These are phyloP conservation scores for Curvularia sp. DNA, from an alignment of 2,329 filamentous ascomycete species.

Conservation along the genomic window DNA sequence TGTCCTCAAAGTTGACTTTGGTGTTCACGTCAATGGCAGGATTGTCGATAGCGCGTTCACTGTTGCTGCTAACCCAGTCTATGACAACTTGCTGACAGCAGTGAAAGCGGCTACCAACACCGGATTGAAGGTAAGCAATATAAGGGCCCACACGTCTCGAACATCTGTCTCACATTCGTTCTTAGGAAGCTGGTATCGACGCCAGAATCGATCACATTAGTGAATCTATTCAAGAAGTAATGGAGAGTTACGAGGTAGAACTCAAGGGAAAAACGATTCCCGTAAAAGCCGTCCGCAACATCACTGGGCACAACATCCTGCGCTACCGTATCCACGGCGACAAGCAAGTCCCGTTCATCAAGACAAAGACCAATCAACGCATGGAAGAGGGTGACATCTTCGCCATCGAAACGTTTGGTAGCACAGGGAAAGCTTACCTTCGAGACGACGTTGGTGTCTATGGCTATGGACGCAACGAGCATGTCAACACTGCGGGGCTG, in stretches of 20 bases:
- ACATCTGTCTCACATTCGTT: conserved; percentile 11
- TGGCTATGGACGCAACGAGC: conserved; percentile 72
- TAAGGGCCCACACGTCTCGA: not conserved
- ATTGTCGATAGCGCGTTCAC: conserved; percentile 78
- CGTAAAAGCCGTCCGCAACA: conserved; percentile 82
- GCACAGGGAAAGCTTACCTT: conserved; percentile 85
- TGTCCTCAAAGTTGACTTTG: conserved; percentile 77
- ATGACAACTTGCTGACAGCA: conserved; percentile 70
- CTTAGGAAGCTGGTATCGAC: conserved; percentile 84
- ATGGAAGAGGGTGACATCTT: conserved; percentile 98
- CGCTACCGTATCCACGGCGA: conserved; percentile 90
- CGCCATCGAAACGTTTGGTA: conserved; percentile 95
- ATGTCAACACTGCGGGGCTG: conserved; percentile 74
- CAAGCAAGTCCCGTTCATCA: conserved; percentile 92
- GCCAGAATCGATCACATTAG: conserved; percentile 85
- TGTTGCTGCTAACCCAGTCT: conserved; percentile 69
- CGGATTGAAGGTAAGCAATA: conserved; percentile 70
- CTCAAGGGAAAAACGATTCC: conserved; percentile 77
- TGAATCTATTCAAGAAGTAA: conserved; percentile 83
- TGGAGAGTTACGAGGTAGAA: conserved; percentile 90
- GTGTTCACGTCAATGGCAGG: conserved; percentile 72
- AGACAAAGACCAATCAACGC: conserved; percentile 82
- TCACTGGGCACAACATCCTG: conserved; percentile 90
- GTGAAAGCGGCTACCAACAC: conserved; percentile 73
- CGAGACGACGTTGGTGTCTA: conserved; percentile 72